Percentiles rank a stretch among this genome's conserved stretches.
These are phyloP conservation scores for Yamadazyma atmosphaerica DNA, from an alignment of 1,139 yeast genomes.

Conservation along the genomic window DNA sequence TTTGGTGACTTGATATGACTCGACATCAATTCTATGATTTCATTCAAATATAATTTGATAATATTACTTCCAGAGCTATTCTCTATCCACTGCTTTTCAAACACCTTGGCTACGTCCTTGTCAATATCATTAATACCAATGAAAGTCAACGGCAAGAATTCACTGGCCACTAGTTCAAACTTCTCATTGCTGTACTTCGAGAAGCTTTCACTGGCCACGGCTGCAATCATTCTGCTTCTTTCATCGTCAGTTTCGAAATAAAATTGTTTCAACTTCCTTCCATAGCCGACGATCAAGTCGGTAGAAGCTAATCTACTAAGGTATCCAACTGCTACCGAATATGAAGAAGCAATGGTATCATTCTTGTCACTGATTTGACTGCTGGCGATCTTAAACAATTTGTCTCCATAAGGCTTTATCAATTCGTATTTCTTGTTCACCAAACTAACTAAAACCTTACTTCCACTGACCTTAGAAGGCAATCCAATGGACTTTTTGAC, in stretches of 20 bases:
- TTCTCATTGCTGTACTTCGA: constrained; percentile 74
- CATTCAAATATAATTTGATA: constrained; percentile 67
- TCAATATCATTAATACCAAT: constrained; percentile 72
- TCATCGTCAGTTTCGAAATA: constrained; percentile 64
- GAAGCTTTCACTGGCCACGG: constrained; percentile 64
- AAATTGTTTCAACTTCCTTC: constrained; percentile 48
- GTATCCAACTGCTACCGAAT: constrained; percentile 81
- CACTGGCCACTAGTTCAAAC: constrained; percentile 61
- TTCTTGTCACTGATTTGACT: constrained; percentile 70
- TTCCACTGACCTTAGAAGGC: constrained; percentile 88
- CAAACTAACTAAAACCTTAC: constrained; percentile 70
- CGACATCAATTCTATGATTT: constrained; percentile 57
- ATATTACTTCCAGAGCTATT: constrained; percentile 73
- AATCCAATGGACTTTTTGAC: constrained; percentile 78
- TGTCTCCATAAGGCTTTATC: constrained; percentile 61
- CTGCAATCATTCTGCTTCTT: constrained; percentile 52
- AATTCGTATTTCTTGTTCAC: constrained; percentile 57
- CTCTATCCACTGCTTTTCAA: constrained; percentile 76
- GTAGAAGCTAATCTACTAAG: constrained; percentile 62
- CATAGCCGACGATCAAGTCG: constrained; percentile 56
- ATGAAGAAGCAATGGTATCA: constrained; percentile 70
- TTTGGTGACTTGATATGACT: constrained; percentile 55
- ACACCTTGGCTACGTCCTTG: constrained; percentile 45
- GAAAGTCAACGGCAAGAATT: constrained; percentile 76
- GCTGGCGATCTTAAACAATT: constrained; percentile 55